Evolutionary conservation across 2,329 filamentous ascomycete genomes (phyloP), one percentile per base, ranked within the genome.

Genomic region (Rhinocladiella similis): DNA sequence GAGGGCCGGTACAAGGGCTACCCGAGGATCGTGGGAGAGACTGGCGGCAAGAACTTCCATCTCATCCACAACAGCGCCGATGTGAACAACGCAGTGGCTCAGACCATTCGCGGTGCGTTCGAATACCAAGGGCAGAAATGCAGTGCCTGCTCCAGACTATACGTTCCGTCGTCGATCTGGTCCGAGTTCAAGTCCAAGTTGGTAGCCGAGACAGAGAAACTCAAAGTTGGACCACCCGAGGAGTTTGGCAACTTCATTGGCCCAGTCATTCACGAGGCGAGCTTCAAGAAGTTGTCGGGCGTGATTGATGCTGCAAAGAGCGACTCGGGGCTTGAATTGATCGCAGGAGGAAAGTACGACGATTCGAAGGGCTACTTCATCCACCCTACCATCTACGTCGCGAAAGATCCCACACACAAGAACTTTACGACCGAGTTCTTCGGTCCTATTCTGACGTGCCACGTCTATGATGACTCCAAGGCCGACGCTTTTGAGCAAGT

Each of bases 51-150:
- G 83, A 92, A 93, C 79, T 92, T 90, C 78, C 89, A 92, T 72
- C 73, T 92, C 42, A 72, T 93, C 29, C 89, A 93, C 76, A 75
- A 77, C 14, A 84, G 83, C 12, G 89, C 89, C 20, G 86, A 91
- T 61, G 74, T 91, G 47, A 75, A 83, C 59, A 91, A 91, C 67
- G 88, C 88, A 14, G 88, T 82, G 39, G 79, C 87, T 62, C 86
- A 91, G 70, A 91, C 88, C 1, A 82, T 92, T 22, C 87, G 89
- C 54, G 89, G 88, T 47, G 88, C 89, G 2, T 92, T 92, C 68
- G 89, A 93, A 73, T 92, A 84, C 76, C 88, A 91, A 71, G 89
- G 89, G 36, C 89, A 93, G 71, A 93, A 93, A 74, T 93, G 89
- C 79, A 89, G 85, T 66, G 89, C 89, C 51, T 89, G 86, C 16